Base-by-base conservation (phyloP, 75 land plant genomes). In the Selaginella moellendorffii region DNA sequence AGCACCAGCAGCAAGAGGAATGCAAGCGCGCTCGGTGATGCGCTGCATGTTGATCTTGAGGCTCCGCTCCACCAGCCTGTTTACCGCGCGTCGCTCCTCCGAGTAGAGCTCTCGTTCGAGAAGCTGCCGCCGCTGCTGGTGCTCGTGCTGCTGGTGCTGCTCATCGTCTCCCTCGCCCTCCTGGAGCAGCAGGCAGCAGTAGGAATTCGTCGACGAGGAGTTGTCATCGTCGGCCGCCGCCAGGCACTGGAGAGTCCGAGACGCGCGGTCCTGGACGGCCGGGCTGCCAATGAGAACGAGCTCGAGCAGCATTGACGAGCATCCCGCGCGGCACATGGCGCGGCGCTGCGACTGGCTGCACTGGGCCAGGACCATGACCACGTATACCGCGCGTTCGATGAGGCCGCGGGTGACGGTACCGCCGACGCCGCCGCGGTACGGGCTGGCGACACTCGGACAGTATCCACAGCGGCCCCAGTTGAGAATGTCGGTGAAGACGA, bases 291-390 rank as follows among this genome's bases (percentile, higher is more conserved):
- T 25, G 18, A 91, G 82, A 0, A 83, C 81, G 20, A 91, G 69
- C 67, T 91, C 97, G 1, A 88, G 76, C 26, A 85, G 74, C 17
- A 80, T 64, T 0, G 88, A 73, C 22, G 71, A 72, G 5, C 78
- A 71, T 5, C 93, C 95, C 18, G 79, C 73, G 42, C 75, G 80
- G 24, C 76, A 66, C 95, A 91, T 87, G 2, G 88, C 76, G 27
- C 69, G 80, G 22, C 93, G 72, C 31, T 82, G 83, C 12, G 75
- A 69, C 58, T 42, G 72, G 20, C 75, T 63, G 58, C 83, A 84
- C 54, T 91, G 97, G 0, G 95, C 93, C 70, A 88, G 68, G 64
- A 91, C 80, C 97, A 91, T 87, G 25, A 91, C 69, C 19, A 88
- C 61, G 66, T 88, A 88, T 19, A 77, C 77, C 21, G 84, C 85